Percentiles rank a stretch among this genome's conserved stretches.
Conservation (phyloP, 495 filamentous ascomycete species). For the Trichoderma parareesei region DNA sequence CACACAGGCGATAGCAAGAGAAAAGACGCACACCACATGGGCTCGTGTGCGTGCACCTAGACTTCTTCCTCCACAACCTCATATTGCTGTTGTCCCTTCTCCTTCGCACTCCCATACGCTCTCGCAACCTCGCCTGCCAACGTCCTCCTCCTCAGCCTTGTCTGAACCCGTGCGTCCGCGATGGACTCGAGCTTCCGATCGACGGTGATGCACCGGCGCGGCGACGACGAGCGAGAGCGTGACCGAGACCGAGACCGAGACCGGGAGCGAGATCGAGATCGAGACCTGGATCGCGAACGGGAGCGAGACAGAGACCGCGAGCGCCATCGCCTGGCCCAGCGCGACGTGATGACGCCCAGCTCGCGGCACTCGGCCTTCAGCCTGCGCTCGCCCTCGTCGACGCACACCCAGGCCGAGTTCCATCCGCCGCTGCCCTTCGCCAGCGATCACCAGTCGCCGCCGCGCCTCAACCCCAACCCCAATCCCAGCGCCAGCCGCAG, state of each 20-base stretch:
- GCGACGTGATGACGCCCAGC: slow-evolving; percentile 30
- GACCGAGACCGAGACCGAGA: slow-evolving; percentile 22
- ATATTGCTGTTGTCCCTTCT: too few species aligned
- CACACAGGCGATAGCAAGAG: neutral
- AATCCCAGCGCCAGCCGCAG: neutral
- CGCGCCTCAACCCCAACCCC: neutral
- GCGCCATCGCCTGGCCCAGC: slow-evolving; percentile 12
- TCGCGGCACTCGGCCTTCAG: slow-evolving; percentile 12
- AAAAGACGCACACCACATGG: neutral
- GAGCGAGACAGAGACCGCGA: slow-evolving; percentile 12
- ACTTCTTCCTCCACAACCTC: neutral
- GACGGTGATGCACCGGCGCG: slow-evolving; percentile 37
- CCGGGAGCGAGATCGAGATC: slow-evolving; percentile 16
- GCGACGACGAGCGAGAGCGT: slow-evolving; percentile 31
- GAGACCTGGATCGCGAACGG: slow-evolving; percentile 19
- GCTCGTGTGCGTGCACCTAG: neutral
- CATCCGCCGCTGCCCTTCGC: slow-evolving; percentile 14
- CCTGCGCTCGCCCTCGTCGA: slow-evolving; percentile 14
- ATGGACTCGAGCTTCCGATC: slow-evolving; percentile 30
- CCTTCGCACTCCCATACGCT: neutral
- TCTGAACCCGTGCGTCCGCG: neutral
- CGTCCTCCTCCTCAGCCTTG: neutral
- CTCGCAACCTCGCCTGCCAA: too few species aligned
- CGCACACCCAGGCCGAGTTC: slow-evolving; percentile 11
- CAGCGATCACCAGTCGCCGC: slow-evolving; percentile 11